These are phyloP conservation scores for Candida pseudoglaebosa DNA, from an alignment of 805 yeast genomes.

Conservation along the genomic window DNA sequence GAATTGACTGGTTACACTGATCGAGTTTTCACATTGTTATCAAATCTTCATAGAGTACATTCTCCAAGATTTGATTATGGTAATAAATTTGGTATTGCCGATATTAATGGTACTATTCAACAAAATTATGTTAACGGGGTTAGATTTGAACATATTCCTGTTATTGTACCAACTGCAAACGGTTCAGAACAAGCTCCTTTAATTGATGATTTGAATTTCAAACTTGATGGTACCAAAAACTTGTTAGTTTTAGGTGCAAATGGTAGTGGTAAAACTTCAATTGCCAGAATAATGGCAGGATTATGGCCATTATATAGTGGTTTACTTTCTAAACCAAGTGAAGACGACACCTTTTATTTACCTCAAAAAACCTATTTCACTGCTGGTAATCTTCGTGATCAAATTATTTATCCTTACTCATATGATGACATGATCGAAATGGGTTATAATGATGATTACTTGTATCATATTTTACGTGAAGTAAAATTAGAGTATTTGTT, in stretches of 20 bases:
- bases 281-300: slow-evolving; percentile 79
- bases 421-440: slow-evolving; percentile 70
- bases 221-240: slow-evolving; percentile 58
- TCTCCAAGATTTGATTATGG: slow-evolving; percentile 55
- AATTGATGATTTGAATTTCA: slow-evolving; percentile 57
- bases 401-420: slow-evolving; percentile 80
- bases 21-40: slow-evolving; percentile 69
- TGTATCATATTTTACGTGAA: slow-evolving; percentile 62
- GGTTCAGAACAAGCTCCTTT: slow-evolving; percentile 63
- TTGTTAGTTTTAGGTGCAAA: slow-evolving; percentile 80
- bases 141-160: slow-evolving; percentile 76
- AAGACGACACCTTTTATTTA: slow-evolving; percentile 65
- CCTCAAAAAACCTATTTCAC: slow-evolving; percentile 87
- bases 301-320: slow-evolving; percentile 91
- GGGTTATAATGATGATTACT: slow-evolving; percentile 67
- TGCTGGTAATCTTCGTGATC: slow-evolving; percentile 84
- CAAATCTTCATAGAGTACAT: slow-evolving; percentile 80
- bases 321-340: slow-evolving; percentile 70
- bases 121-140: slow-evolving; percentile 66
- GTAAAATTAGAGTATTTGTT: slow-evolving; percentile 80
- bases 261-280: slow-evolving; percentile 87
- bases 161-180: slow-evolving; percentile 66
- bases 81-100: slow-evolving; percentile 33
- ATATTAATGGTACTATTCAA: slow-evolving; percentile 78
- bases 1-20: slow-evolving; percentile 88